Evolutionary conservation across 495 filamentous ascomycete species (phyloP), one percentile per base, ranked within the genome.

Genomic region (Neurospora sublineolata): DNA sequence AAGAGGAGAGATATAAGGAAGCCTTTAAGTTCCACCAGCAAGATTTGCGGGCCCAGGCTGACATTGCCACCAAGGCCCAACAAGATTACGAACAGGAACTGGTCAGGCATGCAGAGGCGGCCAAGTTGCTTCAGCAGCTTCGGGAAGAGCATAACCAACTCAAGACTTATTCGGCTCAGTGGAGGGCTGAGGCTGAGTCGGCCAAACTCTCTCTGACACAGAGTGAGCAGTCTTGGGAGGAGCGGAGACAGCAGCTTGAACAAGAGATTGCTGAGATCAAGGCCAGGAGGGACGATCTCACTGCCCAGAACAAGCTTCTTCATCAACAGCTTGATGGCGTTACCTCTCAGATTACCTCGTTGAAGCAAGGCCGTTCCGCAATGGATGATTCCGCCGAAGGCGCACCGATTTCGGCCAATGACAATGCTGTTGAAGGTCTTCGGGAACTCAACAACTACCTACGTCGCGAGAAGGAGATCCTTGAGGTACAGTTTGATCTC

Each of bases 401-500:
- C 20, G 73, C 85, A 0, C 73, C 77, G 27, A 67, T 81, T 41
- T 78, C 80, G 6, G 80, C 85, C 11, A 72, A 77, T 7, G 84
- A 86, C 52, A 80, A 80, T 39, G 88, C 87, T 42, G 78, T 89
- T 20, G 91, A 93, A 71, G 91, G 91, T 72, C 87, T 97, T 36
- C 90, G 94, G 71, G 93, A 97, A 76, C 86, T 98, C 44, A 94
- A 96, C 80, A 89, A 87, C 68, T 98, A 93, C 80, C 83, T 98
- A 69, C 89, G 96, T n/a, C 89, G 92, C 60, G 96, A 98, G 82
- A 98, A 97, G 82, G 94, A 98, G 76, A 98, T 99, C 75, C 89
- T 97, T 4, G 94, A 98, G 72, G 93, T 97, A 8, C 94, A 98
- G 76, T 93, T 92, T 72, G 93, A 97, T 73, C 86, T 97, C 39